phyloP scores from a whole-genome alignment of 2,329 filamentous ascomycete species.

The Aspergillus novofumigatus region DNA sequence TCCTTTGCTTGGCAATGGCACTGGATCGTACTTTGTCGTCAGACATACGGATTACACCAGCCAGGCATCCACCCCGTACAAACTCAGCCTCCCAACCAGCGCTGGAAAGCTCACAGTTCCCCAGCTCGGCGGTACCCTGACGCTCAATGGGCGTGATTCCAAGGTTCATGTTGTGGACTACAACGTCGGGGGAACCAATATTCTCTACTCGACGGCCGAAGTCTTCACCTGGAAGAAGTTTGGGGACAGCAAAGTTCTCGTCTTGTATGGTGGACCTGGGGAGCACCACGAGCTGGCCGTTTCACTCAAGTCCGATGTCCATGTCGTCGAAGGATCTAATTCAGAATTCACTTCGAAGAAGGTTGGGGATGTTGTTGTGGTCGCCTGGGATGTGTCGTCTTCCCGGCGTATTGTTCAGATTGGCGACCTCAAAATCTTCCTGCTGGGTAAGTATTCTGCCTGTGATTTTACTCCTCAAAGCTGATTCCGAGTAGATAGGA shows the following conservation, averaged over 20 bases:
- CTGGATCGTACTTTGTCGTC: conserved; percentile 57
- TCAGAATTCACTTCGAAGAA: conserved; percentile 28
- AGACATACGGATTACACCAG: conserved; percentile 65
- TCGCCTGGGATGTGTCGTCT: conserved; percentile 54
- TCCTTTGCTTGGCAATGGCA: conserved; percentile 53
- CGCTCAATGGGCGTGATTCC: conserved; percentile 40
- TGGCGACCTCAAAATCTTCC: conserved; percentile 50
- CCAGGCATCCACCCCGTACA: conserved; percentile 56
- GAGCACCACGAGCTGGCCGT: conserved; percentile 43
- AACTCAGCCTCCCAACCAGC: conserved; percentile 52
- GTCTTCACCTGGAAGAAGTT: conserved; percentile 56
- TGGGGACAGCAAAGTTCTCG: conserved; percentile 48
- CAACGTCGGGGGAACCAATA: conserved; percentile 34
- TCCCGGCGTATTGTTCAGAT: conserved; percentile 40
- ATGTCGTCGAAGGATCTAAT: conserved; percentile 31
- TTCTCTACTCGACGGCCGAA: conserved; percentile 44
- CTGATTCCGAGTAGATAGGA: conserved; percentile 44
- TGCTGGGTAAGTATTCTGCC: conserved; percentile 41
- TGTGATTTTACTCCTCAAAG: conserved; percentile 6
- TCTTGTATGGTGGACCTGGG: conserved; percentile 37
- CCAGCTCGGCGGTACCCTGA: conserved; percentile 36
- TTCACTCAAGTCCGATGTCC: conserved; percentile 21
- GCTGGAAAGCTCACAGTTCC: conserved; percentile 38
- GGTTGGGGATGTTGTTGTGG: conserved; percentile 22
- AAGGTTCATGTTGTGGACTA: conserved; percentile 44